Base-by-base conservation (phyloP, 345 rosid genomes). In the Mallotus nudiflorus region DNA sequence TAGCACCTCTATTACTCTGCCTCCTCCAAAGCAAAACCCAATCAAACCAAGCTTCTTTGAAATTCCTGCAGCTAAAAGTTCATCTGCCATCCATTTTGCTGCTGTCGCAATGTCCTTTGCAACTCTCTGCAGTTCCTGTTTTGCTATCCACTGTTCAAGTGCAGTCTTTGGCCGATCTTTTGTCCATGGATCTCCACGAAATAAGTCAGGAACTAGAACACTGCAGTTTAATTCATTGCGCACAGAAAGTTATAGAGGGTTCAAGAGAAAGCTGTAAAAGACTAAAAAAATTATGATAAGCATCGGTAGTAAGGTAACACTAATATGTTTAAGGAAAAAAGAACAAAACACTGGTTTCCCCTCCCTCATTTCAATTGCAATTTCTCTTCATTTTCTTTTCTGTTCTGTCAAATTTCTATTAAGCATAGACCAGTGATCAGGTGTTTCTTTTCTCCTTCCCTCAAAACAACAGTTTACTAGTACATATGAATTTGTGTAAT, bases 1-100 rank as follows among this genome's bases (percentile, higher is more conserved):
- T 69, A 91, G 81, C 15, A 83, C 74, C 3, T 91, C 96, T 3
- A 91, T 73, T 16, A 88, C 88, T 10, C 86, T 74, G 20, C 97
- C 97, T 19, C 94, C 98, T 5, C 96, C 97, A n/a, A 75, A 89
- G 62, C 98, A 93, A 58, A 91, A 91, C 14, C 98, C 97, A 50
- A 91, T 82, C 15, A 88, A 24, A 28, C 90, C 97, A 28, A 91
- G 84, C 84, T 94, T 94, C 83, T 87, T 91, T 9, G 94, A 86
- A 74, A 88, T 81, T 24, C 94, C 96, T 5, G 96, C 93, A 0
- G 96, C 94, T 55, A 76, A 58, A 56, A 89, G 87, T 68, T 93
- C 96, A 46, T 88, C 89, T 0, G 83, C 88, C 90, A 91, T 79
- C 96, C 97, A 91, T 79, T 87, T 81, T 6, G 87, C 75, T 28